Evolutionary conservation across 257 asterid genomes (phyloP).

Genomic region (Plantago ovata): DNA sequence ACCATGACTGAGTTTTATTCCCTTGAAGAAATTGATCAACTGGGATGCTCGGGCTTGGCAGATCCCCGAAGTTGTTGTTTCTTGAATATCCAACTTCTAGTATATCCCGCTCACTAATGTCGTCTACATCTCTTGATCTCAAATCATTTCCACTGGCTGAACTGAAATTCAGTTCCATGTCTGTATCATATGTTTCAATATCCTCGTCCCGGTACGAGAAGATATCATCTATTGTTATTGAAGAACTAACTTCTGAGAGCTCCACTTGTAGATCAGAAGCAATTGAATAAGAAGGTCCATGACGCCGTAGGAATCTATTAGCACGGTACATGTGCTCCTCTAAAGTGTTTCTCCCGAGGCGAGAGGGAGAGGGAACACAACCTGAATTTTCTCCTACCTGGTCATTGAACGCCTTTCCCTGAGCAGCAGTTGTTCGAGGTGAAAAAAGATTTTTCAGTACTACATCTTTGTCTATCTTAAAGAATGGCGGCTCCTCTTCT

Average conservation of each 20-base stretch:
- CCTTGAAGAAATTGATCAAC: slow-evolving; percentile 19
- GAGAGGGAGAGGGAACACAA: slow-evolving; percentile 23
- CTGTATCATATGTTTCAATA: slow-evolving; percentile 26
- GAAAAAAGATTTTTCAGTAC: slow-evolving; percentile 65
- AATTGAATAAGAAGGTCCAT: slow-evolving; percentile 49
- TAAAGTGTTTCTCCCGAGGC: slow-evolving; percentile 27
- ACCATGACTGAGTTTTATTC: slow-evolving; percentile 6
- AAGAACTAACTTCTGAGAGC: slow-evolving; percentile 69
- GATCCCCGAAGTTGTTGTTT: slow-evolving; percentile 19
- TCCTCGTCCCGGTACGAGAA: slow-evolving; percentile 41
- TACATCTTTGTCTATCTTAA: slow-evolving; percentile 61
- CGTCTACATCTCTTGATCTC: slow-evolving; percentile 30
- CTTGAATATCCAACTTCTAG: slow-evolving; percentile 33
- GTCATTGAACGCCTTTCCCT: slow-evolving; percentile 24
- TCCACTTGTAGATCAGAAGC: slow-evolving; percentile 95
- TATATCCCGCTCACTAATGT: slow-evolving; percentile 27
- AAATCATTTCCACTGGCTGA: slow-evolving; percentile 32
- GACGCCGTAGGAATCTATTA: slow-evolving; percentile 27
- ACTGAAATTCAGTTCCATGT: slow-evolving; percentile 26
- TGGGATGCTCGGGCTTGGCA: neutral
- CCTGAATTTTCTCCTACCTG: slow-evolving; percentile 15
- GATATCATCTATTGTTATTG: slow-evolving; percentile 43
- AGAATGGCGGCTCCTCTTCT: slow-evolving; percentile 43
- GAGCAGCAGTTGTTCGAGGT: slow-evolving; percentile 31
- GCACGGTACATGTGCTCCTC: slow-evolving; percentile 32